Base-by-base conservation (phyloP, 208 protist genomes). In the Leishmania arabica region DNA sequence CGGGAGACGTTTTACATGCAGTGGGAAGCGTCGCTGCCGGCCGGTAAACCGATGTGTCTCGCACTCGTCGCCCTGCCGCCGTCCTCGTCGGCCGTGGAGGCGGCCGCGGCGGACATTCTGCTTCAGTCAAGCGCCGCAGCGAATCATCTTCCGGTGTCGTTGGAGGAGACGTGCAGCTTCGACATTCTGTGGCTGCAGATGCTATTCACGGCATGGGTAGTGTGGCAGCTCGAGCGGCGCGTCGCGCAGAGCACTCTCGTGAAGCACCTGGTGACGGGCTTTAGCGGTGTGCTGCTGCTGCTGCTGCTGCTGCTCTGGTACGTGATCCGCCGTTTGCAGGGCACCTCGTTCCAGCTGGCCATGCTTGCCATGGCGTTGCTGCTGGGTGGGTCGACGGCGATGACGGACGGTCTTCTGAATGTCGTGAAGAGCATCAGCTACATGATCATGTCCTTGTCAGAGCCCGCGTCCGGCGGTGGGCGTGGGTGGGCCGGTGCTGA, bases 131-230 rank as follows among this genome's bases (percentile, higher is more conserved):
- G 21, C 21, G 40, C 40, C 3, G 37, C 47, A 34, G 24, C 45
- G 6, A 45, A 54, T 73, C 21, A 31, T 3, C 47, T 95, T 7
- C 74, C 56, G 0, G 56, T 93, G 1, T 77, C 85, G 40, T 49
- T 95, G 34, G 82, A 89, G 9, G 86, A 92, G 45, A 58, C 45
- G 17, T 62, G 88, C 31, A 60, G 76, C 17, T 89, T 92, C 74
- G 92, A 95, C 70, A 37, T 34, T 1, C 71, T 92, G 75, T 95
- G 90, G 90, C 49, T 93, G 65, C 80, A 89, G 75, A 56, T 94
- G 40, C 37, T 93, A 3, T 13, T 87, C n/a, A 8, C 87, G 27
- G 56, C 84, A 15, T 81, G 58, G 19, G 64, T 49, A 7, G 40
- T 93, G 7, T 51, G 86, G 74, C 54, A 79, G 40, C 85, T 93